Conservation (phyloP, 2,329 filamentous ascomycete species). For the Fusarium nodosum region DNA sequence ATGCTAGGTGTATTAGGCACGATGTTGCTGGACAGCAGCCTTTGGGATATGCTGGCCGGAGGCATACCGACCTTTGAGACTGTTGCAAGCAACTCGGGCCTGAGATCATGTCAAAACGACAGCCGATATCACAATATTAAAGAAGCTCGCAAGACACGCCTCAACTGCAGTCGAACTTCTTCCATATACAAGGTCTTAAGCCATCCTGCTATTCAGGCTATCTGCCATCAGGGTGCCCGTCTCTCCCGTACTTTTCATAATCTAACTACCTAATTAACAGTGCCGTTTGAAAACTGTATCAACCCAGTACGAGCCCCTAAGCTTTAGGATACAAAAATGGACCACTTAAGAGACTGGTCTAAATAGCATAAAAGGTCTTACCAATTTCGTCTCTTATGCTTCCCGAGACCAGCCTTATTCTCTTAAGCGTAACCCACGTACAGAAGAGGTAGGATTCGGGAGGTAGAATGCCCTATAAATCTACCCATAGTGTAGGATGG, state of each 20-base stretch:
- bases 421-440: not conserved
- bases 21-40: not conserved
- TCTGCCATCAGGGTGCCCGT: not conserved
- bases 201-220: not conserved
- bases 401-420: not conserved
- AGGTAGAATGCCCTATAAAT: no score
- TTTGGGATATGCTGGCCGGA: not conserved
- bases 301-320: not conserved
- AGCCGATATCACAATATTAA: not conserved
- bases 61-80: not conserved
- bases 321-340: not conserved
- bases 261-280: not conserved
- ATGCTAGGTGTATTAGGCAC: rapidly evolving
- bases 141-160: not conserved
- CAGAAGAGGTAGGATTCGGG: no score
- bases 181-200: not conserved
- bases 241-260: not conserved
- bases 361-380: not conserved
- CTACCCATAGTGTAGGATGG: no score
- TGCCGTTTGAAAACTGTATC: not conserved
- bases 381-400: not conserved
- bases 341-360: not conserved
- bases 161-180: not conserved
- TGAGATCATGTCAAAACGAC: not conserved
- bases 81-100: not conserved